phyloP scores from a whole-genome alignment of 768 basidiomycete species.

The Amanita jacksonii region DNA sequence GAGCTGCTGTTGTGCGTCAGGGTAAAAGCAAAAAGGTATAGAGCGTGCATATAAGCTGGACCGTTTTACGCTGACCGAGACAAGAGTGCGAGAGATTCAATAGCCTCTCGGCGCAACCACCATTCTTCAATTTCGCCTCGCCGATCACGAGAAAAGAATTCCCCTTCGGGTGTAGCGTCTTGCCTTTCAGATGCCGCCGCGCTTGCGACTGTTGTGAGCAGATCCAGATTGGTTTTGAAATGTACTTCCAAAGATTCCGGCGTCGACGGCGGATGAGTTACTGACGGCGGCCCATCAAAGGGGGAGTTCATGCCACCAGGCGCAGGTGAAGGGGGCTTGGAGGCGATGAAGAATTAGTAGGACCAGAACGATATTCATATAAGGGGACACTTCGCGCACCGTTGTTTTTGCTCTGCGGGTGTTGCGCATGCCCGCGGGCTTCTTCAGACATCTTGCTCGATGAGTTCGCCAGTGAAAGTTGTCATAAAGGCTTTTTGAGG shows the following conservation, averaged over 20 bases:
- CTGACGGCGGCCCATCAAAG: not conserved
- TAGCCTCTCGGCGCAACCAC: constrained; percentile 2
- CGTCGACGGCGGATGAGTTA: not conserved
- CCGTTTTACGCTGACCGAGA: constrained; percentile 5
- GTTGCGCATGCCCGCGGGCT: constrained; percentile 18
- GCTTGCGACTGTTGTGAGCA: constrained; percentile 7
- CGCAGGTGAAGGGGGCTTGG: not conserved
- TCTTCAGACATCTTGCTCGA: constrained; percentile 48
- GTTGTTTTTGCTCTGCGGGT: constrained; percentile 11
- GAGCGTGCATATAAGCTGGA: not conserved
- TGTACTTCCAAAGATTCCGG: not conserved
- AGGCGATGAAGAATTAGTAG: not conserved
- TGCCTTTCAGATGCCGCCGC: not conserved
- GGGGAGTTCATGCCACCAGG: not conserved
- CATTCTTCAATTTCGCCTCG: constrained; percentile 4
- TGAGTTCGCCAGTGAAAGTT: constrained; percentile 62
- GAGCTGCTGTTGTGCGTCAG: not conserved
- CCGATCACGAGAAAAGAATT: constrained; percentile 5
- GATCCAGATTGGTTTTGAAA: not conserved
- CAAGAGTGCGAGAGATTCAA: constrained; percentile 7
- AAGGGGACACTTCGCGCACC: constrained; percentile 16
- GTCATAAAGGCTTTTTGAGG: constrained; percentile 57
- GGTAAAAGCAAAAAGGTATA: no score
- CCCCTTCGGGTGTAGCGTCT: constrained; percentile 13
- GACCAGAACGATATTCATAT: constrained; percentile 15